A percentile compares a stretch with the other conserved stretches of the same genome.
Conservation (phyloP, 345 rosid genomes). For the Lagerstroemia speciosa region DNA sequence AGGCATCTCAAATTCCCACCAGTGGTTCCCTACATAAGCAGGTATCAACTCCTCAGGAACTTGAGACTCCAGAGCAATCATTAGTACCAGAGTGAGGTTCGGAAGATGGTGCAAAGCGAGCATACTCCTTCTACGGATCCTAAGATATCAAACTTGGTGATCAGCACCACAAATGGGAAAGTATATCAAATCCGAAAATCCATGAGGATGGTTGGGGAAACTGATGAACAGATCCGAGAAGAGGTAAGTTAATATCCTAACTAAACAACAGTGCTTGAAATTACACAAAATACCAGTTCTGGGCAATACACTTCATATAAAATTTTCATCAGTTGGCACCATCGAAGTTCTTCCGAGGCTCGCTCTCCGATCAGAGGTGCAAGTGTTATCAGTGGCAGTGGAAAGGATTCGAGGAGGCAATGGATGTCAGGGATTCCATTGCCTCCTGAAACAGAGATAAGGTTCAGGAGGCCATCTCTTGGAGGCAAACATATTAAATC, state of each 20-base stretch:
- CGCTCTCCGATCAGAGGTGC: conserved; percentile 41
- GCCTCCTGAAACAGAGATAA: conserved; percentile 25
- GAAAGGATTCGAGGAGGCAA: conserved; percentile 52
- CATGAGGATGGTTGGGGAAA: conserved; percentile 70
- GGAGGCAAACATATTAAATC: conserved; percentile 54
- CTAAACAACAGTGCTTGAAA: background rate
- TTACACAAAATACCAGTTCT: too few relatives aligned
- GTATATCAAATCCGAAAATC: conserved; percentile 78
- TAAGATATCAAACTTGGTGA: conserved; percentile 9
- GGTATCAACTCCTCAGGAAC: conserved; percentile 33
- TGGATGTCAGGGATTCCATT: conserved; percentile 56
- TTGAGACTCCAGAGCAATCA: conserved; percentile 48
- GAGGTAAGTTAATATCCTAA: conserved; percentile 29
- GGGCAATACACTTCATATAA: too few relatives aligned
- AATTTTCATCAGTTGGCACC: conserved; percentile 27
- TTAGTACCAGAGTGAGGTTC: conserved; percentile 31
- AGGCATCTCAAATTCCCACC: conserved; percentile 42
- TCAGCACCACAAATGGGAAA: conserved; percentile 35
- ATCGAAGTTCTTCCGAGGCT: conserved; percentile 23
- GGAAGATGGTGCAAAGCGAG: conserved; percentile 24
- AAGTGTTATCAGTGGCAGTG: conserved; percentile 31
- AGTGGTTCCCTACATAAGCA: conserved; percentile 33
- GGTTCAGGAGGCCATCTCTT: conserved; percentile 67
- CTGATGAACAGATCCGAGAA: conserved; percentile 75
- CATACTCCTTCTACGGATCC: conserved; percentile 31